These are phyloP conservation scores for Neurospora sp. DNA, from an alignment of 495 filamentous ascomycete species.

Conservation along the genomic window DNA sequence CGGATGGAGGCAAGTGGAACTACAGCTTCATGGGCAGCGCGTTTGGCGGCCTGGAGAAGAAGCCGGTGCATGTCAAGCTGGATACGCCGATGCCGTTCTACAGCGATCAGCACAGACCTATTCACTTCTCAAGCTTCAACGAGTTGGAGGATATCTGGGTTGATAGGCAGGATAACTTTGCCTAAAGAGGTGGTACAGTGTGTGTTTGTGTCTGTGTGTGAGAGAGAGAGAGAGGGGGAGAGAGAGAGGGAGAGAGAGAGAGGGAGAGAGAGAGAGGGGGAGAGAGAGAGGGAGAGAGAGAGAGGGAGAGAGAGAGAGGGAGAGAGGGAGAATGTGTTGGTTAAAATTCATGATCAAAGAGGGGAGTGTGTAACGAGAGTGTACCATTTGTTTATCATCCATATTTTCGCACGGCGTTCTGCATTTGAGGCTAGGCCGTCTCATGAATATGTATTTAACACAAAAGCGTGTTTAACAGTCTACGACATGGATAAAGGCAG, in stretches of 20 bases:
- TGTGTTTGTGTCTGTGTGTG: neutral
- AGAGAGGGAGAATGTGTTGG: neutral
- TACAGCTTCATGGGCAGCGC: conserved; percentile 94
- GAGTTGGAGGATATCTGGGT: conserved; percentile 88
- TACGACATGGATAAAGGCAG: neutral
- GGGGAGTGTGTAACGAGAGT: neutral
- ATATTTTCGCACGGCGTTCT: conserved; percentile 7
- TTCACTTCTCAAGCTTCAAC: conserved; percentile 92
- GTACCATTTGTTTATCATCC: neutral
- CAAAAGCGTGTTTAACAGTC: conserved; percentile 1
- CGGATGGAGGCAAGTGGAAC: conserved; percentile 89
- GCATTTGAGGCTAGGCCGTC: conserved; percentile 7
- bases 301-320: neutral
- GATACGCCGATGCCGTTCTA: conserved; percentile 90
- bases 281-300: neutral
- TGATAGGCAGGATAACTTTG: conserved; percentile 79
- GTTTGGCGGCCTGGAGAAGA: conserved; percentile 83
- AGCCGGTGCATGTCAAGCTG: conserved; percentile 79
- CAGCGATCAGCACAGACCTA: conserved; percentile 79
- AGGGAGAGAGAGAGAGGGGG: neutral
- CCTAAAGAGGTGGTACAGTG: conserved; percentile 33
- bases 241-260: neutral
- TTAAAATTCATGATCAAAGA: neutral
- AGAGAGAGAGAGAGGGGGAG: neutral
- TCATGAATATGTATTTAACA: conserved; percentile 8